Conservation (phyloP, 2,329 filamentous ascomycete species). For the Venturia carpophila region DNA sequence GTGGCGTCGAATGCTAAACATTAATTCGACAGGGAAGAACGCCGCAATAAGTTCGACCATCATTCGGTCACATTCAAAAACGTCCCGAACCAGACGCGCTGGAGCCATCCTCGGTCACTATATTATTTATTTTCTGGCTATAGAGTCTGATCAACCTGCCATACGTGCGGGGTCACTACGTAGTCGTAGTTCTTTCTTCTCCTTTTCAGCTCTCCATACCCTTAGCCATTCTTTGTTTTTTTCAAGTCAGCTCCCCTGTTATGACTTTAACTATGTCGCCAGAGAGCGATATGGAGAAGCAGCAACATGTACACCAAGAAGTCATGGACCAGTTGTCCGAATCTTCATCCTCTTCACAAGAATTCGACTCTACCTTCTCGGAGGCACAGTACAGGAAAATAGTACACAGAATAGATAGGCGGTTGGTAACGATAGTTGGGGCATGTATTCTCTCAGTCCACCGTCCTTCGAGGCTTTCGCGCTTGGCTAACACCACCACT, state of each 20-base stretch:
- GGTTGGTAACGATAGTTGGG: conserved; percentile 40
- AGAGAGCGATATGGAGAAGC: neutral
- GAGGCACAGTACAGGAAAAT: conserved; percentile 58
- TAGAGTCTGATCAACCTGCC: neutral
- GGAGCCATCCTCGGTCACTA: neutral
- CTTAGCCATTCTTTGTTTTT: neutral
- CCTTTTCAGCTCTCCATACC: neutral
- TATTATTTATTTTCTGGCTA: neutral
- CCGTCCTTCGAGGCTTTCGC: conserved; percentile 20
- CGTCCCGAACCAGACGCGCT: neutral
- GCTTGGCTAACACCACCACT: conserved; percentile 45
- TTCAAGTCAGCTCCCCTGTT: neutral
- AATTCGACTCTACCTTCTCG: conserved; percentile 41
- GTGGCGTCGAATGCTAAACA: neutral
- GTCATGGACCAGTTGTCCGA: too few species aligned
- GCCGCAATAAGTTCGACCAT: neutral
- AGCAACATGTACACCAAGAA: neutral
- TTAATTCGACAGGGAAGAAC: neutral
- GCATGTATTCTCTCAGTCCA: conserved; percentile 26
- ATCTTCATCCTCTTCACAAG: conserved; percentile 11
- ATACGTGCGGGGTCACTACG: neutral
- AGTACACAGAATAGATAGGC: conserved; percentile 58
- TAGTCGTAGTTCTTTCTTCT: neutral
- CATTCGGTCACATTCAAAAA: neutral
- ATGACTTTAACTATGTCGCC: too few species aligned